phyloP scores from a whole-genome alignment of 768 basidiomycete species.

The Russula olivacea region DNA sequence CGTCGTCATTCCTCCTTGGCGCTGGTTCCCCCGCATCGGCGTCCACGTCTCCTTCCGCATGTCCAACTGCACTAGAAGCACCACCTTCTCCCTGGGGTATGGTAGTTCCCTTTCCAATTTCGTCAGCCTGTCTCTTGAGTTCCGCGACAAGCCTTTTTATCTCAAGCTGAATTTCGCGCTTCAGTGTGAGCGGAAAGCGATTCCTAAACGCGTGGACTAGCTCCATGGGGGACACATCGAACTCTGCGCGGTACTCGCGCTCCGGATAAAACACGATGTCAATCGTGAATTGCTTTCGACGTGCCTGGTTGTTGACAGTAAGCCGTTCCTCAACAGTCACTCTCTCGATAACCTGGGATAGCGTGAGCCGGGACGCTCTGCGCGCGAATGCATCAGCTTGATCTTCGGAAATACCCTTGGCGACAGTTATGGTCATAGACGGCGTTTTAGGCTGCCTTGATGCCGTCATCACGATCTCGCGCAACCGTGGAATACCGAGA shows the following conservation, averaged over 20 bases:
- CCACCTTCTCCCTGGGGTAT: slow-evolving; percentile 39
- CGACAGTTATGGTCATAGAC: slow-evolving; percentile 85
- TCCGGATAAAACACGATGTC: slow-evolving; percentile 80
- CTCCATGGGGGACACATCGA: slow-evolving; percentile 66
- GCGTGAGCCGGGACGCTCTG: slow-evolving; percentile 72
- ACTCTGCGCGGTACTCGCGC: slow-evolving; percentile 77
- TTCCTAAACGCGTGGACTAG: slow-evolving; percentile 65
- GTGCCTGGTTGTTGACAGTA: slow-evolving; percentile 55
- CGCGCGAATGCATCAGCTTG: slow-evolving; percentile 82
- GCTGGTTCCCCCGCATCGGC: slow-evolving; percentile 31
- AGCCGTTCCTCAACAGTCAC: slow-evolving; percentile 78
- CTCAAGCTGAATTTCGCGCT: slow-evolving; percentile 80
- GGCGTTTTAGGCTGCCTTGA: slow-evolving; percentile 94
- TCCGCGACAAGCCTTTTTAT: slow-evolving; percentile 81
- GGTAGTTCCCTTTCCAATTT: slow-evolving; percentile 75
- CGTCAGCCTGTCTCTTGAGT: slow-evolving; percentile 67
- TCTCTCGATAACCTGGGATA: slow-evolving; percentile 83
- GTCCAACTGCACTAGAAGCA: slow-evolving; percentile 49
- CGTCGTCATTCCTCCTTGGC: slow-evolving; percentile 49
- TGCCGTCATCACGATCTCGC: slow-evolving; percentile 99
- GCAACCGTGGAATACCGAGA: slow-evolving; percentile 94
- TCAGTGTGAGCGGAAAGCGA: slow-evolving; percentile 73
- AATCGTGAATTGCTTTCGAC: slow-evolving; percentile 76
- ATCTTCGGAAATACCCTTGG: slow-evolving; percentile 42
- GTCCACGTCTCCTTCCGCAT: slow-evolving; percentile 46